These are phyloP conservation scores for Taxawa tesnikishii DNA, from an alignment of 2,329 filamentous ascomycete genomes.

Conservation along the genomic window DNA sequence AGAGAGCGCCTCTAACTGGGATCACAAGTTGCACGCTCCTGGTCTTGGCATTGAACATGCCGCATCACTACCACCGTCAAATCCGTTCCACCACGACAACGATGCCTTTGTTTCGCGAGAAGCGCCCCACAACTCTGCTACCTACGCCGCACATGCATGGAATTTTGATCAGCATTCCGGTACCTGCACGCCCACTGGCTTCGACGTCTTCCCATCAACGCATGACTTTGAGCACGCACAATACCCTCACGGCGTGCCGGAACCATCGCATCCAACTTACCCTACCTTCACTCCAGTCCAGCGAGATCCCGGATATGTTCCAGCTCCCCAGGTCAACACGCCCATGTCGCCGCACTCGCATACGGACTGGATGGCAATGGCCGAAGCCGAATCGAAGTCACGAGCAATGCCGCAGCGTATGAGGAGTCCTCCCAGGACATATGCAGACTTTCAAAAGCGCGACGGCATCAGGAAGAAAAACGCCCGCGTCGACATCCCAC, in stretches of 20 bases:
- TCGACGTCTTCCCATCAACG: constrained; percentile 55
- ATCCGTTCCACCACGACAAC: constrained; percentile 7
- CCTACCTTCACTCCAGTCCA: constrained; percentile 23
- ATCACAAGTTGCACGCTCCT: constrained; percentile 11
- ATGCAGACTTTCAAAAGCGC: constrained; percentile 40
- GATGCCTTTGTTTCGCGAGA: constrained; percentile 2
- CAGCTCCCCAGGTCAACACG: constrained; percentile 38
- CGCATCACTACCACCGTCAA: constrained; percentile 9
- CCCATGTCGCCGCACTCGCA: constrained; percentile 52
- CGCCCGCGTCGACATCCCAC: constrained; percentile 90
- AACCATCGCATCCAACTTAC: constrained; percentile 25
- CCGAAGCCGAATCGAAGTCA: constrained; percentile 37
- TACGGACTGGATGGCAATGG: constrained; percentile 43
- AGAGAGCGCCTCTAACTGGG: constrained; percentile 17
- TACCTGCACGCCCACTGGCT: constrained; percentile 61
- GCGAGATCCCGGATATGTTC: constrained; percentile 29
- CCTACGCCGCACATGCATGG: constrained; percentile 3
- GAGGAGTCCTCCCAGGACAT: constrained; percentile 56
- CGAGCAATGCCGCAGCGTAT: constrained; percentile 41
- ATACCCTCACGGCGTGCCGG: constrained; percentile 28
- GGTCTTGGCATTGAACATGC: constrained; percentile 8
- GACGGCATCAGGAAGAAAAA: constrained; percentile 99
- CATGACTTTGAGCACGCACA: constrained; percentile 35
- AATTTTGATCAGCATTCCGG: constrained; percentile 37
- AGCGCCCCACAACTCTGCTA: constrained; percentile 2